Evolutionary conservation across 176 grass and related monocot species (phyloP).

Genomic region (Phyllostachys edulis): DNA sequence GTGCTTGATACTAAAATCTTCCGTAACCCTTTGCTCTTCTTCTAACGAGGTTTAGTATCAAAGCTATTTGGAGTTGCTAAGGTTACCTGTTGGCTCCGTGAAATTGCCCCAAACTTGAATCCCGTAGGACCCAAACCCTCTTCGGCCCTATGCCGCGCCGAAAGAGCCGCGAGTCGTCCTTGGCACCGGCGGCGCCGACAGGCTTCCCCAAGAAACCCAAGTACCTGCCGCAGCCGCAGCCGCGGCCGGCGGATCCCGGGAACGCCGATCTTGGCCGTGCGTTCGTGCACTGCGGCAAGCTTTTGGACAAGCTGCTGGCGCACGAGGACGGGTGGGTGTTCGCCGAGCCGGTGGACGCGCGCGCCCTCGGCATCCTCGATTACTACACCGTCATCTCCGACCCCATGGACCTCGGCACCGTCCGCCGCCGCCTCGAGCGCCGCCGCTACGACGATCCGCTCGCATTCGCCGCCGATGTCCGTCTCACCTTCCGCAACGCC

Average conservation of each 20-base stretch:
- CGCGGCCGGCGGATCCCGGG: background rate
- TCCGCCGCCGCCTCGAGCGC: conserved; percentile 53
- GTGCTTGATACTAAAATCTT: too few species aligned
- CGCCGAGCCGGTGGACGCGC: conserved; percentile 61
- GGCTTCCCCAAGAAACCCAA: background rate
- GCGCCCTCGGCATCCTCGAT: conserved; percentile 59
- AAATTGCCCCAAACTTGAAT: background rate
- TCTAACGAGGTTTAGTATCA: too few species aligned
- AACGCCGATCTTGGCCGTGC: background rate
- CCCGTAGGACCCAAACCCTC: background rate
- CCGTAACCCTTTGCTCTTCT: too few species aligned
- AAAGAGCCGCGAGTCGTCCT: background rate
- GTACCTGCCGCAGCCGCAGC: background rate
- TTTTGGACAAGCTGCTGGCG: conserved; percentile 51
- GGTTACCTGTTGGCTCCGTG: background rate
- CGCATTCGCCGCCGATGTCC: conserved; percentile 58
- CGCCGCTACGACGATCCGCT: conserved; percentile 43
- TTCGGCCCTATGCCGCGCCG: background rate
- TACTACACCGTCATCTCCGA: conserved; percentile 57
- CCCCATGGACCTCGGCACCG: conserved; percentile 79
- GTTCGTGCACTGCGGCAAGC: background rate
- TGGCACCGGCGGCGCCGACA: background rate
- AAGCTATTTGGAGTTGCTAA: too few species aligned
- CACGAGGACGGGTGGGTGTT: conserved; percentile 69
- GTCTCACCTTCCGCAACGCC: conserved; percentile 71